Conservation (phyloP, 768 basidiomycete genomes). For the Kwoniella bestiolae region DNA sequence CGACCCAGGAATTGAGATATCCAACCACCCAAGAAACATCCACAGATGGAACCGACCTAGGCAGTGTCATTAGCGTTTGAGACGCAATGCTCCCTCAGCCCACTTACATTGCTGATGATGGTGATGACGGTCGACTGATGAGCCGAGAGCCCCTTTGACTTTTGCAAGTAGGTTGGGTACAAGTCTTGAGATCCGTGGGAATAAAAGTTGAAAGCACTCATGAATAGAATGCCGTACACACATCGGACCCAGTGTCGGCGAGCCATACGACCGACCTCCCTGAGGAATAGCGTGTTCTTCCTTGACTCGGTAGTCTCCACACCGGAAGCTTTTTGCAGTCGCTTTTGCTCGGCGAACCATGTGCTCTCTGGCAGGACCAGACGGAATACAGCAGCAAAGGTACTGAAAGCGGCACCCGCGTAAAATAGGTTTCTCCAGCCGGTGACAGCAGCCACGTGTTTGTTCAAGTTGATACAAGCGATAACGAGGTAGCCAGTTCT, state of each 20-base stretch:
- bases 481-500: constrained; percentile 81
- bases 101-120: constrained; percentile 67
- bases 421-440: constrained; percentile 83
- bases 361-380: constrained; percentile 75
- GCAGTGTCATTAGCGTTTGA: background rate
- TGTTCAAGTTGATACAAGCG: constrained; percentile 75
- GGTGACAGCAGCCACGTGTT: constrained; percentile 50
- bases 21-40: constrained; percentile 66
- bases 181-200: constrained; percentile 64
- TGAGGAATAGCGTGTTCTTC: constrained; percentile 71
- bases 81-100: background rate
- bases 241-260: constrained; percentile 84
- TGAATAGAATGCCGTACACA: constrained; percentile 75
- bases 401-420: constrained; percentile 71
- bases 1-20: constrained; percentile 77
- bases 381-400: constrained; percentile 71
- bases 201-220: constrained; percentile 62
- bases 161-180: constrained; percentile 72
- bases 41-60: constrained; percentile 6
- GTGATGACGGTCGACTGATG: constrained; percentile 73
- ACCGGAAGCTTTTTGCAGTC: constrained; percentile 61
- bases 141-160: constrained; percentile 66
- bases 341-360: constrained; percentile 68
- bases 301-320: constrained; percentile 64
- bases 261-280: constrained; percentile 76